Evolutionary conservation across 2,329 filamentous ascomycete genomes (phyloP).

Genomic region (Scorias spongiosa): DNA sequence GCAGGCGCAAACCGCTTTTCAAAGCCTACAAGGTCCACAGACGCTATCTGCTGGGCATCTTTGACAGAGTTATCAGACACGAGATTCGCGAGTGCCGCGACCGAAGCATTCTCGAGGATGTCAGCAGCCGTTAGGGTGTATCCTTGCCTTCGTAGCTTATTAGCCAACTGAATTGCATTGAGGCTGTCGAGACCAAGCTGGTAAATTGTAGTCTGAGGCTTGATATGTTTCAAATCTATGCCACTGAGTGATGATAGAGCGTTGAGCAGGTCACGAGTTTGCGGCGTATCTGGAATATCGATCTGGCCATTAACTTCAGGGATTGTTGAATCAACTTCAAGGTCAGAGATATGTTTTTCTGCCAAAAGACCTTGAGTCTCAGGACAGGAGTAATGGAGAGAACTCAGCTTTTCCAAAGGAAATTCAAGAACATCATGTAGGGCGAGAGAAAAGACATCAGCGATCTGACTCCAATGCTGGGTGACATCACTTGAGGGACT

Average conservation of each 20-base stretch:
- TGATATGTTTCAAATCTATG: conserved; percentile 35
- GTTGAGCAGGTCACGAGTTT: neutral
- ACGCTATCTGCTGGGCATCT: neutral
- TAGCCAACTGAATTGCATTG: conserved; percentile 63
- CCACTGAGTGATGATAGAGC: conserved; percentile 34
- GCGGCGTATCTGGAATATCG: neutral
- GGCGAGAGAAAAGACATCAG: conserved; percentile 16
- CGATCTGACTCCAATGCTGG: conserved; percentile 3
- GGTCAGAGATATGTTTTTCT: neutral
- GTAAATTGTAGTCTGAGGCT: conserved; percentile 57
- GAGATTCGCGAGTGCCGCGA: conserved; percentile 8
- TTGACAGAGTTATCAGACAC: conserved; percentile 1
- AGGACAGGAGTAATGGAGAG: neutral
- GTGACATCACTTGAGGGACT: neutral
- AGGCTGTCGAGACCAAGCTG: conserved; percentile 86
- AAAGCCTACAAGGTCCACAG: conserved; percentile 37
- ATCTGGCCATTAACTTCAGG: neutral
- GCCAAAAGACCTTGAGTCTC: neutral
- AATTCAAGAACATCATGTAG: neutral
- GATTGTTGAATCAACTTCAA: neutral
- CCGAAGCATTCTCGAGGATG: conserved; percentile 44
- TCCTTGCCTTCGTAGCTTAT: conserved; percentile 45
- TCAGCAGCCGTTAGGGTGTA: conserved; percentile 51
- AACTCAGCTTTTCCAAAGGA: neutral
- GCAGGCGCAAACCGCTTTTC: conserved; percentile 26